Evolutionary conservation across 1,284 basidiomycete genomes (phyloP).

Genomic region (Puccinia novopanici): DNA sequence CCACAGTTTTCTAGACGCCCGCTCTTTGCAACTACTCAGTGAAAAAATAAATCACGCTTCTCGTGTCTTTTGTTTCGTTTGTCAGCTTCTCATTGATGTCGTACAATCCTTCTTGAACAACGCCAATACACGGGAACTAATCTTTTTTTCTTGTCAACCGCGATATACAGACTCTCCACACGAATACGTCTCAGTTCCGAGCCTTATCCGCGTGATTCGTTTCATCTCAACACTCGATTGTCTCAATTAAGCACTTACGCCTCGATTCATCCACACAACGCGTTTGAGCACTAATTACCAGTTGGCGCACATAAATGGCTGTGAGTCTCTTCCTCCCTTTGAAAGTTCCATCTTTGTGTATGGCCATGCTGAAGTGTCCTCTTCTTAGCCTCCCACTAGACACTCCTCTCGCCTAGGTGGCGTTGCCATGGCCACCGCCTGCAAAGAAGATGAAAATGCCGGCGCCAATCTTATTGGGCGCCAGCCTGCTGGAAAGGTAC

Average conservation of each 20-base stretch:
- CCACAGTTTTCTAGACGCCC: not conserved
- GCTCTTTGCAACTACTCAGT: not conserved
- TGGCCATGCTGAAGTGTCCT: not conserved
- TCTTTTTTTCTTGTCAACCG: not conserved
- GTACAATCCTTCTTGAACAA: not conserved
- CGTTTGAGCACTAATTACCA: too few relatives aligned
- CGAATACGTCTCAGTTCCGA: not conserved
- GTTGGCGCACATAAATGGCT: not conserved
- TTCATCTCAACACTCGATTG: not conserved
- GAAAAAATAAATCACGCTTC: not conserved
- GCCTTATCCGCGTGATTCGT: not conserved
- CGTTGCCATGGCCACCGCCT: not conserved
- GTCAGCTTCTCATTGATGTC: not conserved
- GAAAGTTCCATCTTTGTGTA: not conserved
- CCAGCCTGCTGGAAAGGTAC: not conserved
- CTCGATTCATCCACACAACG: not conserved
- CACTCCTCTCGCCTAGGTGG: slow-evolving; percentile 46
- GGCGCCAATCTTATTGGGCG: slow-evolving; percentile 1
- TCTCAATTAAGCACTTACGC: not conserved
- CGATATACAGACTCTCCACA: not conserved
- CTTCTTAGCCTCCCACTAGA: slow-evolving; percentile 40
- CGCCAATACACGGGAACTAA: not conserved
- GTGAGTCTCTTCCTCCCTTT: not conserved
- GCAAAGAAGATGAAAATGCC: slow-evolving; percentile 49
- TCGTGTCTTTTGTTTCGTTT: not conserved